phyloP scores from a whole-genome alignment of 139 green algal species.

The Volvox africanus region DNA sequence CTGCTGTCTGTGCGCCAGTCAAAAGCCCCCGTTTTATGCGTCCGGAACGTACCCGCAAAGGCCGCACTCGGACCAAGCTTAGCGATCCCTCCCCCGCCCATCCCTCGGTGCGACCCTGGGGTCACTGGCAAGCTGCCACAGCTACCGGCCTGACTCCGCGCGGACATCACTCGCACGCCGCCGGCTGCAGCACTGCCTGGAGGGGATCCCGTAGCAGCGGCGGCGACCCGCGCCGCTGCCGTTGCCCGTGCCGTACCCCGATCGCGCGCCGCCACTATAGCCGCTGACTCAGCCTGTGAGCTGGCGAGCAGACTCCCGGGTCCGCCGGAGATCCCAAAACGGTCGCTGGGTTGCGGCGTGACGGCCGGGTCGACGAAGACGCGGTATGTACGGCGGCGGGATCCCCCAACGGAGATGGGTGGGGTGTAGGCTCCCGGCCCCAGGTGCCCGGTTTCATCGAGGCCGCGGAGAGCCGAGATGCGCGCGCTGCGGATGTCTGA shows the following conservation, averaged over 20 bases:
- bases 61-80: not conserved
- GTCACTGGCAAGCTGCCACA: not conserved
- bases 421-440: constrained; percentile 20
- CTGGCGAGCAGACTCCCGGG: not conserved
- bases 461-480: not conserved
- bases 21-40: not conserved
- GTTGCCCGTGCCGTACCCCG: not conserved
- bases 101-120: not conserved
- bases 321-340: not conserved
- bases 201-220: not conserved
- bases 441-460: constrained; percentile 18
- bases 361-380: constrained; percentile 25
- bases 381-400: constrained; percentile 31
- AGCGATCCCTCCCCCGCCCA: not conserved
- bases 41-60: not conserved
- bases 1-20: constrained; percentile 19
- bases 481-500: constrained; percentile 7
- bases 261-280: not conserved
- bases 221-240: not conserved
- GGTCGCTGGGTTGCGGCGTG: not conserved
- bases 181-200: not conserved
- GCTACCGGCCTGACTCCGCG: not conserved
- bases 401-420: not conserved
- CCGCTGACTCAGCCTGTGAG: not conserved
- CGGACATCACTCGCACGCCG: not conserved